Conservation (phyloP, 371 early-diverging fungal genomes). For the Polyrhizophydium stewartii region DNA sequence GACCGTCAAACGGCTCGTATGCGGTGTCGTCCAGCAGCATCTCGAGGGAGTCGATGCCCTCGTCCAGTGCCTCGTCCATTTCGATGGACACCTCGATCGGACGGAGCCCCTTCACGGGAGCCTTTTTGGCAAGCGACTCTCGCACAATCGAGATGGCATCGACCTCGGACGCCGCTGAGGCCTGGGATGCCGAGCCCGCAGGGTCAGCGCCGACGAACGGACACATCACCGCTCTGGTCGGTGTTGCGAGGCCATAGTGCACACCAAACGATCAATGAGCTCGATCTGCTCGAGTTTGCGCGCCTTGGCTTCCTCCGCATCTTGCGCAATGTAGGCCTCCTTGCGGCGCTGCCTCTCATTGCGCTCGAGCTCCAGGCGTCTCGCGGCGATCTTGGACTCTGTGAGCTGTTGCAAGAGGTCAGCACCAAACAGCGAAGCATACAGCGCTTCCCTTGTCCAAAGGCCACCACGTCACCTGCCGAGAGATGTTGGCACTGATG, state of each 20-base stretch:
- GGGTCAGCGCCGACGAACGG: no score
- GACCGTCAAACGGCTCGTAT: neutral
- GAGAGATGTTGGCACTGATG: constrained; percentile 55
- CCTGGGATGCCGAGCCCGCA: no score
- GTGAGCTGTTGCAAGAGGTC: constrained; percentile 31
- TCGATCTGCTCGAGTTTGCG: constrained; percentile 25
- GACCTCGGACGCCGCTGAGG: no score
- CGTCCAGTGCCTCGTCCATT: neutral
- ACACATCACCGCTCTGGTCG: no score
- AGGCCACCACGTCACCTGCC: no score
- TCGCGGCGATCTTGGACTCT: constrained; percentile 28
- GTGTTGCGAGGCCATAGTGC: no score
- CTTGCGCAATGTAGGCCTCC: constrained; percentile 33
- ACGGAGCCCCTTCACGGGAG: neutral
- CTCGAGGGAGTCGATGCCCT: neutral
- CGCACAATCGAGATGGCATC: constrained; percentile 12
- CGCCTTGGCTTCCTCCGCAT: constrained; percentile 25
- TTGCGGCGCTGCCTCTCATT: constrained; percentile 32
- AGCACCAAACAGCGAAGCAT: constrained; percentile 39
- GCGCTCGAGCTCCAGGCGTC: constrained; percentile 28
- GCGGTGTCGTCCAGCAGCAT: neutral
- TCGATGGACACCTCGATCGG: neutral
- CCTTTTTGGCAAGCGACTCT: constrained; percentile 12
- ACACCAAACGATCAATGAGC: constrained; percentile 31
- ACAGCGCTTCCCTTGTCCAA: no score